Conservation (phyloP, 331 rosid genomes). For the Pyracantha coccinea region DNA sequence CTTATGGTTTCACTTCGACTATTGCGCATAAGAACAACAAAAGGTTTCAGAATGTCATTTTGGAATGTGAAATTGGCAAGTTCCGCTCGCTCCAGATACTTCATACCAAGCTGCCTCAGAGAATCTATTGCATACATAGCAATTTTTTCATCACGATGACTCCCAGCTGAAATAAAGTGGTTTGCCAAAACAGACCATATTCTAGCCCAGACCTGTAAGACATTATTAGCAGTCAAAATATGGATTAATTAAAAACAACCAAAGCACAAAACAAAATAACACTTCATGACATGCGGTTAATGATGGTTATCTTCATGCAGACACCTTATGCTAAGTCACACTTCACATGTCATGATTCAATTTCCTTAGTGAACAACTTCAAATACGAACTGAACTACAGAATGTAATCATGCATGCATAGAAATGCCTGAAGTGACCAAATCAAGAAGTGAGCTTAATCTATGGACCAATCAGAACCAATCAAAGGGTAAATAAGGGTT, state of each 20-base stretch:
- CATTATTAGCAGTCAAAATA: conserved; percentile 13
- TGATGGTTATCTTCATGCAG: background rate
- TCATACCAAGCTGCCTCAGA: conserved; percentile 93
- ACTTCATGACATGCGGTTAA: background rate
- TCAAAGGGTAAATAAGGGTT: background rate
- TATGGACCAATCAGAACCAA: background rate
- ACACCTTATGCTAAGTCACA: background rate
- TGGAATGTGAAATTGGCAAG: conserved; percentile 96
- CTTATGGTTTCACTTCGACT: conserved; percentile 90
- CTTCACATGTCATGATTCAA: background rate
- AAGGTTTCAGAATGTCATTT: conserved; percentile 98
- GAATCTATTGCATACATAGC: conserved; percentile 98
- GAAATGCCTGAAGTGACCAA: conserved; percentile 6
- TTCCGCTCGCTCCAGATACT: conserved; percentile 98
- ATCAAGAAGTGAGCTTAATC: background rate
- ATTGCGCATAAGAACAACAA: conserved; percentile 98
- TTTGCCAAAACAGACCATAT: conserved; percentile 96
- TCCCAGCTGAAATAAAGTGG: conserved; percentile 96
- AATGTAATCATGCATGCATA: background rate
- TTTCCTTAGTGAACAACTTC: background rate
- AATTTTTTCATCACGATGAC: conserved; percentile 95
- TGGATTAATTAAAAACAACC: background rate
- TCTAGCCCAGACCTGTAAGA: conserved; percentile 97
- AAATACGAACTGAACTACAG: background rate
- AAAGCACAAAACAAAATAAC: background rate